A percentile compares a stretch with the other conserved stretches of the same genome.
These are phyloP conservation scores for Amylostereum chailletii DNA, from an alignment of 1,284 basidiomycete genomes.

Conservation along the genomic window DNA sequence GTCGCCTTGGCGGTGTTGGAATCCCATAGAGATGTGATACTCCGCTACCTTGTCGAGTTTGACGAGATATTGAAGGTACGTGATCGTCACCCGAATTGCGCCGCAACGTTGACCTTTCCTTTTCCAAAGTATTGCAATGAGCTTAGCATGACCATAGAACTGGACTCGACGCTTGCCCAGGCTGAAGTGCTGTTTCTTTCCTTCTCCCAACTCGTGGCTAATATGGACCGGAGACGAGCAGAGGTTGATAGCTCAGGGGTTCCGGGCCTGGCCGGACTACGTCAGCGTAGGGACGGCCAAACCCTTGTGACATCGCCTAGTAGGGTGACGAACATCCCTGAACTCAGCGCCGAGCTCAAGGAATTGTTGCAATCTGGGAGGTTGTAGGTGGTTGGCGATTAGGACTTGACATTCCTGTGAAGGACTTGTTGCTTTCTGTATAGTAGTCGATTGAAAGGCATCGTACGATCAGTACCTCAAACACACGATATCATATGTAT, in stretches of 20 bases:
- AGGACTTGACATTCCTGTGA: no score
- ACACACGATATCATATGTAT: no score
- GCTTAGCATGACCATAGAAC: constrained; percentile 88
- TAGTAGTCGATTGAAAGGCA: no score
- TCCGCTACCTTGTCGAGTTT: constrained; percentile 81
- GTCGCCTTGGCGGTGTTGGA: constrained; percentile 91
- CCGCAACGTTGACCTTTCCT: constrained; percentile 6
- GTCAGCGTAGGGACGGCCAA: constrained; percentile 7
- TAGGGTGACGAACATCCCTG: constrained; percentile 1
- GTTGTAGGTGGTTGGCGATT: no score
- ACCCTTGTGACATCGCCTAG: not conserved
- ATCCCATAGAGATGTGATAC: constrained; percentile 87
- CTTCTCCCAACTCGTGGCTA: constrained; percentile 79
- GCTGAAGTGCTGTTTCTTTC: constrained; percentile 90
- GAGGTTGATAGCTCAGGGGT: constrained; percentile 27
- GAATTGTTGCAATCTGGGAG: constrained; percentile 3
- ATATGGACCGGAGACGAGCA: constrained; percentile 69
- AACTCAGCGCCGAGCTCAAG: constrained; percentile 3
- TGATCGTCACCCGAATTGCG: constrained; percentile 10
- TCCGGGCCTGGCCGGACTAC: constrained; percentile 4
- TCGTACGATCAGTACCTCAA: no score
- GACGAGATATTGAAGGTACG: constrained; percentile 31
- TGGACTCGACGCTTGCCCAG: constrained; percentile 85
- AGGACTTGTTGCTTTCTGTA: no score
- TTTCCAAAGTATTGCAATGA: constrained; percentile 77